phyloP scores from a whole-genome alignment of 2,329 filamentous ascomycete genomes.

The Lanzia echinophila region DNA sequence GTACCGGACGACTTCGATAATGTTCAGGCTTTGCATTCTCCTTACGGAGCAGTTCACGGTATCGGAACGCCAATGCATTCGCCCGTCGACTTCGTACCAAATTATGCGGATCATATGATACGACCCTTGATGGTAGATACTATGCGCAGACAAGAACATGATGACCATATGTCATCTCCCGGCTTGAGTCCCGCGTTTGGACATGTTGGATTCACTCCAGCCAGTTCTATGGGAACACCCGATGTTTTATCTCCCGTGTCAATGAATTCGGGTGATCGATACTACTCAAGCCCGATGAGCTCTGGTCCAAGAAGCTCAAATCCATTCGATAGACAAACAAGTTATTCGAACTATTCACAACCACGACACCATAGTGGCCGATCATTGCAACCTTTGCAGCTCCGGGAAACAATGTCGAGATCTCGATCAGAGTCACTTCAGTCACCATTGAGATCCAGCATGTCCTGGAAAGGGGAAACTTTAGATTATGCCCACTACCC shows the following conservation, averaged over 20 bases:
- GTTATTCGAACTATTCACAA: constrained; percentile 41
- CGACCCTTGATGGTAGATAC: constrained; percentile 63
- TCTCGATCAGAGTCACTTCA: constrained; percentile 52
- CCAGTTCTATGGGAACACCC: constrained; percentile 42
- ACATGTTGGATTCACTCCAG: constrained; percentile 56
- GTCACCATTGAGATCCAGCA: constrained; percentile 51
- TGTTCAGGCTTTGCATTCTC: constrained; percentile 60
- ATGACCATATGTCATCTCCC: constrained; percentile 61
- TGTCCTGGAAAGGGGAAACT: constrained; percentile 57
- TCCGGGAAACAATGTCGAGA: constrained; percentile 50
- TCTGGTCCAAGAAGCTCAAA: constrained; percentile 44
- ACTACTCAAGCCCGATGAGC: constrained; percentile 43
- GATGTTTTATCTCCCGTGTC: constrained; percentile 54
- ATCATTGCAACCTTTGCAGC: constrained; percentile 50
- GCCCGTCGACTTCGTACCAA: constrained; percentile 33
- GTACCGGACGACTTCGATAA: constrained; percentile 67
- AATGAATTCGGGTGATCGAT: constrained; percentile 47
- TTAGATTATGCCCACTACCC: constrained; percentile 50
- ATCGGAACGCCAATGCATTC: constrained; percentile 30
- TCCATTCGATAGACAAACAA: constrained; percentile 45
- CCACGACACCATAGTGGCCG: constrained; percentile 39
- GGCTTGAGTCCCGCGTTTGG: constrained; percentile 63
- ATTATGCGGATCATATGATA: constrained; percentile 49
- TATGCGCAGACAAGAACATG: constrained; percentile 53
- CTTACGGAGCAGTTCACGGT: constrained; percentile 48